Conservation (phyloP, 352 stramenopile genomes). For the Globisporangium rhizosaccharum region DNA sequence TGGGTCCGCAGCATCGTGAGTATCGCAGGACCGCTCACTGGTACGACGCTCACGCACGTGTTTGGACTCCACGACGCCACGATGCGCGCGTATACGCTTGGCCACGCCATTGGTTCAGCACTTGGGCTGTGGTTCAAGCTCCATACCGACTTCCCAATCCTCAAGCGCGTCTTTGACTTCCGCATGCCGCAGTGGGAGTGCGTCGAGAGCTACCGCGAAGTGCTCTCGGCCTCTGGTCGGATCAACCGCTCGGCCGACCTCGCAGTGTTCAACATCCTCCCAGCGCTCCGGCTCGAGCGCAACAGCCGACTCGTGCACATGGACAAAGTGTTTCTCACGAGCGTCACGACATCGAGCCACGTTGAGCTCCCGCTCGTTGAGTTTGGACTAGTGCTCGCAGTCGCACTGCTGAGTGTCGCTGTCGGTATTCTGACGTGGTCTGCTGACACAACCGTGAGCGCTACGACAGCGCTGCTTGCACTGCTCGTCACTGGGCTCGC, state of each 20-base stretch:
- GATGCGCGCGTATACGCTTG: slow-evolving; percentile 24
- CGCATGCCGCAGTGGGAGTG: slow-evolving; percentile 56
- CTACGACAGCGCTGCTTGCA: slow-evolving; percentile 6
- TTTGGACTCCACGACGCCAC: slow-evolving; percentile 34
- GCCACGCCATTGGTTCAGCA: slow-evolving; percentile 31
- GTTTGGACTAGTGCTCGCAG: slow-evolving; percentile 16
- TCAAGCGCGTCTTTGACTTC: slow-evolving; percentile 40
- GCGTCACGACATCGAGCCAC: slow-evolving; percentile 47
- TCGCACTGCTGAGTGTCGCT: slow-evolving; percentile 18
- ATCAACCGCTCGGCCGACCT: slow-evolving; percentile 13
- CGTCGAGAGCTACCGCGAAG: slow-evolving; percentile 32
- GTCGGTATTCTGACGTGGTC: slow-evolving; percentile 10
- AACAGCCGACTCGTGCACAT: slow-evolving; percentile 5
- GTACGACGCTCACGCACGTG: slow-evolving; percentile 47
- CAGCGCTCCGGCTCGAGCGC: slow-evolving; percentile 9
- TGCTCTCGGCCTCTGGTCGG: slow-evolving; percentile 13
- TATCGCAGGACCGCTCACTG: slow-evolving; percentile 52
- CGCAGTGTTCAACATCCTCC: slow-evolving; percentile 9
- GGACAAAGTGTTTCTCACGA: slow-evolving; percentile 51
- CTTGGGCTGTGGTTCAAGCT: slow-evolving; percentile 40
- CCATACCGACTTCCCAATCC: slow-evolving; percentile 28
- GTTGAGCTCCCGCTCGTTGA: slow-evolving; percentile 3
- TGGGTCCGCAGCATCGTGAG: slow-evolving; percentile 58
- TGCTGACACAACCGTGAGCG: not conserved
- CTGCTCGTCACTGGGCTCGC: slow-evolving; percentile 18